Evolutionary conservation across 345 rosid genomes (phyloP), one percentile per base, ranked within the genome.

Genomic region (Eucalyptus tenuipes): DNA sequence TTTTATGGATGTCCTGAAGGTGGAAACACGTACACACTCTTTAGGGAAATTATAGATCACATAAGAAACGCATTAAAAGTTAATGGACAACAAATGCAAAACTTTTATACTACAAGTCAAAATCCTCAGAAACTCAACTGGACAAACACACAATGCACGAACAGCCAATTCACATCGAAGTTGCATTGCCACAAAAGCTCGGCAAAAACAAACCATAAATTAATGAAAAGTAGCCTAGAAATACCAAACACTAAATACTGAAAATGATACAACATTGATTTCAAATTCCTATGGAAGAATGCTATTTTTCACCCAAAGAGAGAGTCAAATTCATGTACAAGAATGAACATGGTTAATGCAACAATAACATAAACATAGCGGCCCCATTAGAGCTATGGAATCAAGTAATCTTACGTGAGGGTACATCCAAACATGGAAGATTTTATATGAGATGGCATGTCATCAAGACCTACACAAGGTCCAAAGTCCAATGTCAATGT

Each of bases 371-470:
- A 75, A 75, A 75, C 15, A 40, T 20, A 75, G 2, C 8, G 37
- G 15, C 42, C 14, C 8, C 47, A 40, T 25, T 57, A 66, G 16
- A n/a, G 71, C 50, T n/a, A 86, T 16, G 24, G 55, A 66, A 29
- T 86, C 8, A 88, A 91, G 52, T 59, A 37, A 88, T 75, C 96
- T 45, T 91, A 96, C 97, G 94, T 95, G 87, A 97, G 96, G 31
- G 91, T 50, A 85, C 95, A 95, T 61, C 98, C 98, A 92, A 96
- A 96, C 97, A 97, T 95, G 44, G 98, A 96, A 87, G 99, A 97
- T 90, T 97, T 96, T 88, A 97, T 93, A 91, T 97, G 99, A 31
- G 98, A 97, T 16, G 96, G 98, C 98, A 96, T 96, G 92, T 97
- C 99, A 96, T 97, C 95, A 25, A 95, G 95, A 81, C 98, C 97